A percentile compares a stretch with the other conserved stretches of the same genome.
Conservation (phyloP, 148 eudicot genomes). For the Cornus kousa region DNA sequence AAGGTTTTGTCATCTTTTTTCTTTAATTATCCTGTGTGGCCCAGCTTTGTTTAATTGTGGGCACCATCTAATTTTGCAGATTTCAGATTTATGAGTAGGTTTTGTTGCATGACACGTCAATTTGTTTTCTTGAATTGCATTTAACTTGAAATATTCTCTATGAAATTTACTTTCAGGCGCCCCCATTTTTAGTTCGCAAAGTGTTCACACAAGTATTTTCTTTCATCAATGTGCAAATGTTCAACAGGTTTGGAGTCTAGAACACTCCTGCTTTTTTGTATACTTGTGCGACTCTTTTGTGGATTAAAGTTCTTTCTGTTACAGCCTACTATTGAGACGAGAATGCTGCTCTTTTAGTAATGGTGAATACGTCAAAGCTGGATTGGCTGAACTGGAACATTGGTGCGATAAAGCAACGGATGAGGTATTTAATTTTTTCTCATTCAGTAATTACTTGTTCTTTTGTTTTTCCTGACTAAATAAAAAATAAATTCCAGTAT, state of each 20-base stretch:
- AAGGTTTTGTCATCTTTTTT: neutral
- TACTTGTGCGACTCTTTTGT: slow-evolving; percentile 4
- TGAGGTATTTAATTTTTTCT: slow-evolving; percentile 46
- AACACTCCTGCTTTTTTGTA: slow-evolving; percentile 12
- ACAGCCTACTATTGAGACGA: slow-evolving; percentile 79
- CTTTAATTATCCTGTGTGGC: neutral
- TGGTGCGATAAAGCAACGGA: slow-evolving; percentile 78
- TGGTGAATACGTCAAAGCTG: slow-evolving; percentile 76
- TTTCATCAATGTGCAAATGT: slow-evolving; percentile 83
- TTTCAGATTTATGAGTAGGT: neutral
- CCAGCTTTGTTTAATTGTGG: neutral
- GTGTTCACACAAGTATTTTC: slow-evolving; percentile 83
- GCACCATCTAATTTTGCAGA: neutral
- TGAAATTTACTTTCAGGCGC: slow-evolving; percentile 46
- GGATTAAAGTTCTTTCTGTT: slow-evolving; percentile 14
- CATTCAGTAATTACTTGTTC: neutral
- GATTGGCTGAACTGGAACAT: slow-evolving; percentile 73
- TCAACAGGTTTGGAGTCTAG: slow-evolving; percentile 65
- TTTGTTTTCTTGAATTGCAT: neutral
- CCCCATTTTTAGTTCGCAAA: slow-evolving; percentile 81
- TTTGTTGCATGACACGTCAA: neutral
- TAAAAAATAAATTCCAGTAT: slow-evolving; percentile 44
- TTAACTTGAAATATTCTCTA: neutral
- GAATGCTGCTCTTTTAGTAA: slow-evolving; percentile 93
- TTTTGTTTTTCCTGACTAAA: slow-evolving; percentile 18